phyloP scores from a whole-genome alignment of 495 filamentous ascomycete species.

The Aspergillus coremiiformis region DNA sequence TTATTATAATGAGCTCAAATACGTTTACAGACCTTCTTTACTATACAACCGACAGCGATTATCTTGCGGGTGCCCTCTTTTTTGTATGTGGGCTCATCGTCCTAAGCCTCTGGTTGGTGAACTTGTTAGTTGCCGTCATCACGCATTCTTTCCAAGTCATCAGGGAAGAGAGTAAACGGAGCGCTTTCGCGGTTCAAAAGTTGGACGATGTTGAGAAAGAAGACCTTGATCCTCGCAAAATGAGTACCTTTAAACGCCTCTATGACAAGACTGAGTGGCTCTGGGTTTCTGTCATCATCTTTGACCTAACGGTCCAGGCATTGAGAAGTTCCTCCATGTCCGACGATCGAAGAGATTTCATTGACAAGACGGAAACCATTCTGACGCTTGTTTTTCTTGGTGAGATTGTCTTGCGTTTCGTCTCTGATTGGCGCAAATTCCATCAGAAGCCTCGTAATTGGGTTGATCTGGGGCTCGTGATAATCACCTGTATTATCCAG shows the following conservation, averaged over 20 bases:
- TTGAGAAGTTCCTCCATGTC: conserved; percentile 71
- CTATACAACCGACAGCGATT: conserved; percentile 84
- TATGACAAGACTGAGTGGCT: conserved; percentile 67
- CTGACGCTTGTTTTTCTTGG: conserved; percentile 72
- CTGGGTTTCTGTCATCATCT: conserved; percentile 76
- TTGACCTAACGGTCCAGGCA: conserved; percentile 66
- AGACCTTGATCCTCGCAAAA: conserved; percentile 28
- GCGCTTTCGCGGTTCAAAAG: conserved; percentile 79
- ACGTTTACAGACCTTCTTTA: conserved; percentile 94
- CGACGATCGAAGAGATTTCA: conserved; percentile 41
- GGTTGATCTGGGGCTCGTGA: conserved; percentile 68
- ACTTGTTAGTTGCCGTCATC: conserved; percentile 95
- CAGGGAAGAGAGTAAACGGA: conserved; percentile 87
- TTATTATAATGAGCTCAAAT: conserved; percentile 97
- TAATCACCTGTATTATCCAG: conserved; percentile 79
- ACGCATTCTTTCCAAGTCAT: conserved; percentile 98
- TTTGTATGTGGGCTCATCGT: conserved; percentile 84
- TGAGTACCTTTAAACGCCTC: conserved; percentile 54
- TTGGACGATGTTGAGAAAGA: conserved; percentile 39
- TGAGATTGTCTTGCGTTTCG: conserved; percentile 78
- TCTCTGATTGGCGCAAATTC: conserved; percentile 72
- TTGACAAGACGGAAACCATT: conserved; percentile 61
- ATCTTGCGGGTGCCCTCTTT: conserved; percentile 74
- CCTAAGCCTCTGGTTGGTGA: conserved; percentile 93
- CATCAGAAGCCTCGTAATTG: conserved; percentile 63